Evolutionary conservation across 192 early-diverging fungal species (phyloP), one percentile per base, ranked within the genome.

Genomic region (Allomyces macrogynus): DNA sequence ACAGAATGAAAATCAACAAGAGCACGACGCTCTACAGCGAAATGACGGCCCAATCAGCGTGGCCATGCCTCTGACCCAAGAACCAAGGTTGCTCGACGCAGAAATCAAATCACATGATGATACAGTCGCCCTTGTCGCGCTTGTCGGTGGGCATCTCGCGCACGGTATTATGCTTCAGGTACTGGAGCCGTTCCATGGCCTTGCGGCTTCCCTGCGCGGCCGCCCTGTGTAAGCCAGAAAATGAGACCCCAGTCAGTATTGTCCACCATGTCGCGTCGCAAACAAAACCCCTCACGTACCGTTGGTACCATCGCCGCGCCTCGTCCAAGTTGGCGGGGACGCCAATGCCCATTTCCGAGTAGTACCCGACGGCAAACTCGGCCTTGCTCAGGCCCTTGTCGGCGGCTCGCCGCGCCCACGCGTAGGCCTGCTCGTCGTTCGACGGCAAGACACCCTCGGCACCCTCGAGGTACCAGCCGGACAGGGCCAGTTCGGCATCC

Each of bases 391-490:
- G 77, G 12, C 90, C 89, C 73, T 89, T 94, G 69, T 95, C 93
- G 1, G 96, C 96, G 18, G 96, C 91, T 65, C 90, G 89, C 22
- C 91, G 81, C 22, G 96, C 93, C 96, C 96, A 99, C 67, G 91
- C 74, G 70, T 93, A 99, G n/a, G 96, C 93, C 72, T 97, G 89
- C 23, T 80, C 81, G 73, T 97, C 95, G 66, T 80, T 90, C 75
- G 93, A 93, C 65, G 80, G 80, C 70, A 99, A 72, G 14, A 92
- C 82, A 12, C 85, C 86, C 65, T 98, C 92, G 7, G 89, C 84
- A 26, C 92, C 93, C 1, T 94, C 96, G 70, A 99, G 77, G 69
- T 97, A 99, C 96, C 96, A 99, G 3, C 93, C 96, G 0, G 94
- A 93, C 8, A 99, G 77, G 20, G 91, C 92, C 40, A 99, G 76